A percentile compares a stretch with the other conserved stretches of the same genome.
Evolutionary conservation across 192 early-diverging fungal genomes (phyloP).

Genomic region (Fimicolochytrium jonesii): DNA sequence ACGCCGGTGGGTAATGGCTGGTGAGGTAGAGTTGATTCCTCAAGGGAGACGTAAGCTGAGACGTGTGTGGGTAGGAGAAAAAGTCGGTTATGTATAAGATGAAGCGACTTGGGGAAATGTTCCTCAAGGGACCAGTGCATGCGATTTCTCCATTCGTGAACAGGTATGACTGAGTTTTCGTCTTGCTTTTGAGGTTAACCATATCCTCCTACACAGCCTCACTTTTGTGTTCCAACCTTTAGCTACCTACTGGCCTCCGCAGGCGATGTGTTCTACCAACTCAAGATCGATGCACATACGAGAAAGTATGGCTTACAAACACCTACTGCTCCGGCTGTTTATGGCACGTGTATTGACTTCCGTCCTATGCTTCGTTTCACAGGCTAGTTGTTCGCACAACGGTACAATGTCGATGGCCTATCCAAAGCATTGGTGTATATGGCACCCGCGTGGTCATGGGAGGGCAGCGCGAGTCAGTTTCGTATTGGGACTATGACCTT

Average conservation of each 20-base stretch:
- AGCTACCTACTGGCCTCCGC: slow-evolving; percentile 44
- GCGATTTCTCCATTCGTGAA: slow-evolving; percentile 37
- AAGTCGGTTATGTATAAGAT: slow-evolving; percentile 25
- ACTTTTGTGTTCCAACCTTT: no score
- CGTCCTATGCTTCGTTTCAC: not conserved
- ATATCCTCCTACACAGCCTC: no score
- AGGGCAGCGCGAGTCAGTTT: slow-evolving; percentile 29
- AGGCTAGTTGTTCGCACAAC: slow-evolving; percentile 41
- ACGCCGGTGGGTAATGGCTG: no score
- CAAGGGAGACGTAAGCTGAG: no score
- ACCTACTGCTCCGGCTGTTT: no score
- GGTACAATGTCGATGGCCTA: slow-evolving; percentile 28
- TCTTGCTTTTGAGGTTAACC: no score
- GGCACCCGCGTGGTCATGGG: slow-evolving; percentile 35
- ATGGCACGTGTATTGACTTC: no score
- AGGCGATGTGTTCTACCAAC: slow-evolving; percentile 33
- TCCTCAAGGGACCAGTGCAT: slow-evolving; percentile 23
- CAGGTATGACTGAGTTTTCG: no score
- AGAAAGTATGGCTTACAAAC: slow-evolving; percentile 47
- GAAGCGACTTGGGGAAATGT: slow-evolving; percentile 36
- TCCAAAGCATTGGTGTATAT: slow-evolving; percentile 30
- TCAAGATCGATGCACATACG: slow-evolving; percentile 44
- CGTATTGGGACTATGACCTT: slow-evolving; percentile 34
- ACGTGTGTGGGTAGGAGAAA: slow-evolving; percentile 14
- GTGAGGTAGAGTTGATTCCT: no score